phyloP scores from a whole-genome alignment of 2,329 filamentous ascomycete genomes.

The Shiraia sp. region DNA sequence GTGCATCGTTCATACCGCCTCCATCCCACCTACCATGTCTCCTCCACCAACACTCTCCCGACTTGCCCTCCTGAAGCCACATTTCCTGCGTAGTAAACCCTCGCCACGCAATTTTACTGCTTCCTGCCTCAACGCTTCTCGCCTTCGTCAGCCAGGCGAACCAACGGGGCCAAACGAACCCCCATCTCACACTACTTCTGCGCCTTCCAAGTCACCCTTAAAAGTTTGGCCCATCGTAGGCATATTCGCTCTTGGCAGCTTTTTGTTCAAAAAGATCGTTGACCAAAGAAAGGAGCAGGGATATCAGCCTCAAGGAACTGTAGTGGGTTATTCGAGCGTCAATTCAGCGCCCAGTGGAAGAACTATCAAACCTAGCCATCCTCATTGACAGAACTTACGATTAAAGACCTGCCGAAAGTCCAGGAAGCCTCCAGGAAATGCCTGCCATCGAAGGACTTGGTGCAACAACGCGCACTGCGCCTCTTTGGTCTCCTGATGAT shows the following conservation, averaged over 20 bases:
- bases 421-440: conserved; percentile 25
- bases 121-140: conserved; percentile 26
- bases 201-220: conserved; percentile 45
- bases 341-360: conserved; percentile 34
- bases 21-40: conserved; percentile 33
- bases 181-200: conserved; percentile 33
- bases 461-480: conserved; percentile 55
- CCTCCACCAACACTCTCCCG: conserved; percentile 20
- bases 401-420: conserved; percentile 1
- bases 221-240: conserved; percentile 51
- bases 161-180: conserved; percentile 46
- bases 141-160: conserved; percentile 40
- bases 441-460: conserved; percentile 46
- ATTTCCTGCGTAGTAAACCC: conserved; percentile 10
- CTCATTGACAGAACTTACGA: conserved; percentile 28
- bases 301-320: conserved; percentile 27
- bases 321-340: conserved; percentile 14
- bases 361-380: conserved; percentile 22
- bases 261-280: conserved; percentile 52
- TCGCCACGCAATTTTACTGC: conserved; percentile 29
- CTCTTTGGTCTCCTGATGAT: conserved; percentile 73
- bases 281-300: conserved; percentile 48
- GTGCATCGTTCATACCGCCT: conserved; percentile 29
- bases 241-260: conserved; percentile 52
- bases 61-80: conserved; percentile 7